Evolutionary conservation across 129 eudicot genomes (phyloP).

Genomic region (Lactuca saligna): DNA sequence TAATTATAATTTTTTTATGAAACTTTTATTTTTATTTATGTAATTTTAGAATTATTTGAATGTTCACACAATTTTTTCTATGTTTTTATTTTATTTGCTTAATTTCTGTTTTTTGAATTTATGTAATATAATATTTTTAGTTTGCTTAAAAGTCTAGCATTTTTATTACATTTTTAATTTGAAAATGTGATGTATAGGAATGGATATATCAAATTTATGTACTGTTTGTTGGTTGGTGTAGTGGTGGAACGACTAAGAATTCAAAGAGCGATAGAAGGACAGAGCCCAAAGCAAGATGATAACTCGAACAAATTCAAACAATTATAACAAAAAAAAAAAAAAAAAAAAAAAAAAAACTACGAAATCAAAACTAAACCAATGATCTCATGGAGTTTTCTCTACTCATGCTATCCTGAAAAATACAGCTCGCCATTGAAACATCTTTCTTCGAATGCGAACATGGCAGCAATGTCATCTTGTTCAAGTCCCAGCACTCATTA

Average conservation of each 20-base stretch:
- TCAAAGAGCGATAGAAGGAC: neutral
- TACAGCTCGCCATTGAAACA: constrained; percentile 35
- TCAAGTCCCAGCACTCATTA: constrained; percentile 56
- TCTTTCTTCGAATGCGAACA: constrained; percentile 36
- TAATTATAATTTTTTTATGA: too few species aligned
- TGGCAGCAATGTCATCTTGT: constrained; percentile 42
- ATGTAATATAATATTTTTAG: too few species aligned
- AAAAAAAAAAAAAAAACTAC: neutral
- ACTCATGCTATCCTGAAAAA: constrained; percentile 46
- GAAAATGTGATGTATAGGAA: too few species aligned
- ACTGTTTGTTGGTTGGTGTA: too few species aligned
- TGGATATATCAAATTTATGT: too few species aligned
- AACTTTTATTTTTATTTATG: too few species aligned
- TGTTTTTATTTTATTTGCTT: too few species aligned
- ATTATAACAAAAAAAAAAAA: neutral
- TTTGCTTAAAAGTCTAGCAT: too few species aligned
- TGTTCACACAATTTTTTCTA: too few species aligned
- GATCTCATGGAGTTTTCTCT: constrained; percentile 34
- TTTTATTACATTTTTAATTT: too few species aligned
- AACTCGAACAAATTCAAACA: constrained; percentile 10
- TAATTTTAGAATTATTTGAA: too few species aligned
- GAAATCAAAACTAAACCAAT: constrained; percentile 26
- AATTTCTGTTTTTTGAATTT: too few species aligned
- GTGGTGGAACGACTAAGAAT: neutral
- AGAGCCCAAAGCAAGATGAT: constrained; percentile 7